phyloP scores from a whole-genome alignment of 2,329 filamentous ascomycete genomes.

The Ophiobolus disseminans region DNA sequence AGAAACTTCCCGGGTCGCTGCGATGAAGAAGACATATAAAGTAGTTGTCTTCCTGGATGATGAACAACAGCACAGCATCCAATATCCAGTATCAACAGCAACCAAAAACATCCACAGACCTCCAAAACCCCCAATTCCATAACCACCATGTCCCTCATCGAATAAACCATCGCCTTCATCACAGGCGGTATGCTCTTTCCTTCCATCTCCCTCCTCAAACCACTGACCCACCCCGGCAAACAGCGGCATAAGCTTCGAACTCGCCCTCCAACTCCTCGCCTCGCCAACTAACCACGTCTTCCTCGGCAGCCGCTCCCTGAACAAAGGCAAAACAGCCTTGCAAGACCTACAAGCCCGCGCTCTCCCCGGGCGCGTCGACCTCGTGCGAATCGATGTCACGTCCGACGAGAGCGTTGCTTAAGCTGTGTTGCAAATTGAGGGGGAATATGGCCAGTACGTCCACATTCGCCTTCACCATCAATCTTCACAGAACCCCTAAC shows the following conservation, averaged over 20 bases:
- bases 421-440: constrained; percentile 38
- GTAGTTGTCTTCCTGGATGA: background rate
- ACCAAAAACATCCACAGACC: too few species aligned
- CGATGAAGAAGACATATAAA: background rate
- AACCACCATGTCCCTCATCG: constrained; percentile 4
- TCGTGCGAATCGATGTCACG: constrained; percentile 52
- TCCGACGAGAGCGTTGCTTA: constrained; percentile 50
- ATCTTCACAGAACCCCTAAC: background rate
- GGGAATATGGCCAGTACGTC: constrained; percentile 30
- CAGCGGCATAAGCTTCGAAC: constrained; percentile 57
- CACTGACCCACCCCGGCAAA: constrained; percentile 39
- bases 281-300: constrained; percentile 38
- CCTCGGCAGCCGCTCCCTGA: constrained; percentile 20
- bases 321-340: constrained; percentile 33
- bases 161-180: constrained; percentile 41
- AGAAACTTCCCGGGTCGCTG: background rate
- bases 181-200: constrained; percentile 41
- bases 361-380: constrained; percentile 38
- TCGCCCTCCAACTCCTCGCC: constrained; percentile 48
- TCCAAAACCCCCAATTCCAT: background rate
- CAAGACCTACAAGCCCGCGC: constrained; percentile 25
- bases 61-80: background rate
- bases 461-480: background rate
- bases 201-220: background rate
- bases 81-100: background rate